Evolutionary conservation across 345 rosid genomes (phyloP).

Genomic region (Aquilaria yunnanensis): DNA sequence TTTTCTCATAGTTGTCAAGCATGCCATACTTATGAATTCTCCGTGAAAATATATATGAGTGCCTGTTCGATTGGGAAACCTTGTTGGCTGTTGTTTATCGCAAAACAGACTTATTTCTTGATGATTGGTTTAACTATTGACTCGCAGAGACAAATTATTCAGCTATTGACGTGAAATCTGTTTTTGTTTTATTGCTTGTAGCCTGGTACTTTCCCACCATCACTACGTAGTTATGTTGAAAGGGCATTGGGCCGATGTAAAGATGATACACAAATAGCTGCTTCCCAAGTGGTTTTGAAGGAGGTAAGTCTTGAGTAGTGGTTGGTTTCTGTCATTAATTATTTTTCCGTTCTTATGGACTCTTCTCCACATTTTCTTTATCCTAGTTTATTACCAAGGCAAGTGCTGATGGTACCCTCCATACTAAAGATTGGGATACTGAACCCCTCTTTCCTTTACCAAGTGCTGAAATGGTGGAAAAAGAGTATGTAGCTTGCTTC

Average conservation of each 20-base stretch:
- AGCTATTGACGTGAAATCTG: too few species aligned
- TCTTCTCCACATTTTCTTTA: constrained; percentile 2
- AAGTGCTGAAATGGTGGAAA: constrained; percentile 25
- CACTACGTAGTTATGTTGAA: constrained; percentile 80
- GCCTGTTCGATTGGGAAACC: too few species aligned
- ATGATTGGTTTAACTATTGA: too few species aligned
- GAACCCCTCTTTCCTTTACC: constrained; percentile 75
- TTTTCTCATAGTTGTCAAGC: too few species aligned
- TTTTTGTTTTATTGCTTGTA: constrained; percentile 27
- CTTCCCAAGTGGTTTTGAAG: constrained; percentile 67
- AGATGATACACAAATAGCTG: constrained; percentile 61
- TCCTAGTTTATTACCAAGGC: constrained; percentile 70
- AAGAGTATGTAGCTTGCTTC: constrained; percentile 44
- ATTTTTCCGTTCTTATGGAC: too few species aligned
- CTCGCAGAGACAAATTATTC: too few species aligned
- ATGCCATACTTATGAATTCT: too few species aligned
- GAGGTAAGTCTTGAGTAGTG: constrained; percentile 39
- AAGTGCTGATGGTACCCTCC: constrained; percentile 57
- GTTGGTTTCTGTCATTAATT: too few species aligned
- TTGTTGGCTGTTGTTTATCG: too few species aligned
- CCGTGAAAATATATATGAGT: too few species aligned
- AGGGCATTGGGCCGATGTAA: constrained; percentile 82
- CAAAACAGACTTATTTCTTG: too few species aligned
- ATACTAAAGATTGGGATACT: constrained; percentile 73
- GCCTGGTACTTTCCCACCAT: constrained; percentile 72